phyloP scores from a whole-genome alignment of 2,329 filamentous ascomycete species.

The Phaeosphaeriaceae sp. region DNA sequence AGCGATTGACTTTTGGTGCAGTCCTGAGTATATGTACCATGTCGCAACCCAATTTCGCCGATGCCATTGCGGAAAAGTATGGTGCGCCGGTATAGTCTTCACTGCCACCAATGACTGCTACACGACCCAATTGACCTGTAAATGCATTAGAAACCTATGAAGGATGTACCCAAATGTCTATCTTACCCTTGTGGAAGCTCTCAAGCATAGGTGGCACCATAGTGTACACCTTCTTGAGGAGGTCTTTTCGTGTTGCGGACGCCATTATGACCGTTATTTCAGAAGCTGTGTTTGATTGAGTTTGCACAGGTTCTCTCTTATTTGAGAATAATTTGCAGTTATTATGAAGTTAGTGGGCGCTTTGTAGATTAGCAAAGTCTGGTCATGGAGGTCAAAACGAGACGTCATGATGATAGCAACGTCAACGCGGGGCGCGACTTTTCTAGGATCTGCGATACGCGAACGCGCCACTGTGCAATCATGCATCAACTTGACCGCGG shows the following conservation, averaged over 20 bases:
- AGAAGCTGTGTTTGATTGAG: neutral
- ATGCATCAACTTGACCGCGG: constrained; percentile 4
- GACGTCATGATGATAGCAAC: constrained; percentile 28
- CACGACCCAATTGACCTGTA: constrained; percentile 85
- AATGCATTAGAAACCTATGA: constrained; percentile 19
- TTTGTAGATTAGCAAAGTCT: constrained; percentile 10
- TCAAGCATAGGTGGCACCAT: constrained; percentile 95
- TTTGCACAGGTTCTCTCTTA: neutral
- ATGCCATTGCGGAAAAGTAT: constrained; percentile 98
- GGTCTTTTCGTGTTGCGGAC: constrained; percentile 71
- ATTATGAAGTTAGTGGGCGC: constrained; percentile 11
- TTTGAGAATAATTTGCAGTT: neutral
- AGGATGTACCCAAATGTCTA: too few relatives aligned
- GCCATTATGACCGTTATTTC: constrained; percentile 44
- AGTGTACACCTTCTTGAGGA: constrained; percentile 81
- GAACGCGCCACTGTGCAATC: constrained; percentile 22
- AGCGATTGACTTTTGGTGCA: constrained; percentile 12
- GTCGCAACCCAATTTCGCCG: constrained; percentile 86
- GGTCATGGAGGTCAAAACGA: constrained; percentile 14
- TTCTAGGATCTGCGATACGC: constrained; percentile 12
- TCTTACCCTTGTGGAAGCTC: constrained; percentile 89
- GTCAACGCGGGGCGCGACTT: constrained; percentile 17
- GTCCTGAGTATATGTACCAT: constrained; percentile 65
- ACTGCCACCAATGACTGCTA: constrained; percentile 93
- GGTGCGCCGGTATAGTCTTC: constrained; percentile 97